phyloP scores from a whole-genome alignment of 306 rosid genomes.

The Oemleria cerasiformis region DNA sequence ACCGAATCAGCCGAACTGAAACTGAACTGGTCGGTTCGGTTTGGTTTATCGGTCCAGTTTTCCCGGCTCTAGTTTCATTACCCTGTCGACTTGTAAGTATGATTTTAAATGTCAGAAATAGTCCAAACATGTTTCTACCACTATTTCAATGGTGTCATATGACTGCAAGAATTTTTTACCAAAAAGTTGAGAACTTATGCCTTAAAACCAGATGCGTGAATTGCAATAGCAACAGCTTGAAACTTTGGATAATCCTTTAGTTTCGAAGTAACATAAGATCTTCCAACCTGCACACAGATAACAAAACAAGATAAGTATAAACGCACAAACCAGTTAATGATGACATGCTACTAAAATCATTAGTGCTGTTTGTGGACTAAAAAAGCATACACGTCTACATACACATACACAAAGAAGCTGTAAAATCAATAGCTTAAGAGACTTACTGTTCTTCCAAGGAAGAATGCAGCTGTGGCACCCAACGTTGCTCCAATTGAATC shows the following conservation, averaged over 20 bases:
- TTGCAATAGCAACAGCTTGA: conserved; percentile 39
- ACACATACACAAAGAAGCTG: neutral
- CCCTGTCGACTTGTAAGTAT: neutral
- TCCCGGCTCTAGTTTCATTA: no score
- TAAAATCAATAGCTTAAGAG: conserved; percentile 6
- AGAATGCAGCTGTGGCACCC: conserved; percentile 56
- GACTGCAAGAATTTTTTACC: neutral
- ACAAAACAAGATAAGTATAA: neutral
- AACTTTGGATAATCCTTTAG: conserved; percentile 42
- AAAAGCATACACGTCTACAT: neutral
- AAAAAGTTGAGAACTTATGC: conserved; percentile 14
- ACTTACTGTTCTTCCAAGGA: conserved; percentile 56
- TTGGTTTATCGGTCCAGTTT: no score
- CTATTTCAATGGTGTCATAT: neutral
- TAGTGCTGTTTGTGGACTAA: neutral
- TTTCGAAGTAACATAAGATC: conserved; percentile 41
- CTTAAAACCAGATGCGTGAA: conserved; percentile 46
- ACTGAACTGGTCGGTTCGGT: no score
- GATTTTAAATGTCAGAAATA: neutral
- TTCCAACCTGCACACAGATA: conserved; percentile 33
- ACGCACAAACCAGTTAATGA: neutral
- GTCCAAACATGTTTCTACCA: neutral
- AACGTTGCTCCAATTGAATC: conserved; percentile 57
- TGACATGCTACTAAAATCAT: neutral
- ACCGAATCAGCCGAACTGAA: no score